These are phyloP conservation scores for Barnettozyma sp. DNA, from an alignment of 805 yeast species.

Conservation along the genomic window DNA sequence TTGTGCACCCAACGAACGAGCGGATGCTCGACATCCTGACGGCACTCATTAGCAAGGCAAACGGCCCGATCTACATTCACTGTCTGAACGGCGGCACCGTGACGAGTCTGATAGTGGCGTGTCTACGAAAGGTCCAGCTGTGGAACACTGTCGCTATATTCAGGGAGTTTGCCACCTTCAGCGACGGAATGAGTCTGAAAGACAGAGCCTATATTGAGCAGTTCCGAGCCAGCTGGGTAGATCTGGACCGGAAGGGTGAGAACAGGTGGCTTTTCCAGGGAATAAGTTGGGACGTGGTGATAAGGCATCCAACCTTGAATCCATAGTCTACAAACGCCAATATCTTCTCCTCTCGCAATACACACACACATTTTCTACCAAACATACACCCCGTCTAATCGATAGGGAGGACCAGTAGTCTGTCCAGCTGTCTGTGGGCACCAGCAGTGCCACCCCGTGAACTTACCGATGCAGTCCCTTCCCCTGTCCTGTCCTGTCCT, in stretches of 20 bases:
- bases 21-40: conserved; percentile 51
- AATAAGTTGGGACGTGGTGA: conserved; percentile 22
- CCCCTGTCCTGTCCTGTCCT: too few species aligned
- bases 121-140: conserved; percentile 70
- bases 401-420: too few species aligned
- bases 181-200: conserved; percentile 69
- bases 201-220: conserved; percentile 81
- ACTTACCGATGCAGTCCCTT: too few species aligned
- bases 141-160: conserved; percentile 89
- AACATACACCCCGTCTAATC: too few species aligned
- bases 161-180: conserved; percentile 68
- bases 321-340: too few species aligned
- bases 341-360: too few species aligned
- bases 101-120: conserved; percentile 78
- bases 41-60: conserved; percentile 48
- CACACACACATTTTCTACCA: too few species aligned
- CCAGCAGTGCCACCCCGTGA: too few species aligned
- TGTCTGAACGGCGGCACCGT: conserved; percentile 88
- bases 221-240: conserved; percentile 47
- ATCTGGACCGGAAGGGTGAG: background rate
- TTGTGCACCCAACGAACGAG: conserved; percentile 11
- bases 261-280: conserved; percentile 23
- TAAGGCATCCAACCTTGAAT: conserved; percentile 22
- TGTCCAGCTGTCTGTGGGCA: too few species aligned
- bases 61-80: conserved; percentile 74